Evolutionary conservation across 2,329 filamentous ascomycete species (phyloP).

Genomic region (Colletotrichum cuscutae): DNA sequence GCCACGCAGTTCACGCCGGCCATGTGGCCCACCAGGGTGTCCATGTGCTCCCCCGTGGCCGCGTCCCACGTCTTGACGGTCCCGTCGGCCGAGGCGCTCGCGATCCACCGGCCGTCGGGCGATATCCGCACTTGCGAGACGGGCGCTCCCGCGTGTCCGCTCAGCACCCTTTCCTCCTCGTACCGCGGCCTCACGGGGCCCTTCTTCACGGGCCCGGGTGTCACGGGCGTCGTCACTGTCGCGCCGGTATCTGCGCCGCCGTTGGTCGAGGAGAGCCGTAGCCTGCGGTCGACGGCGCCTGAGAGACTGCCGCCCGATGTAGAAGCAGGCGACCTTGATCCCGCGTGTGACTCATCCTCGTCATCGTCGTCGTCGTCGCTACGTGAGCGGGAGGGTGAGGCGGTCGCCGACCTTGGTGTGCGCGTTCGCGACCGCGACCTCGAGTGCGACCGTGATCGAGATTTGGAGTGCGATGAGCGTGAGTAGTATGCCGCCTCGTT

Average conservation of each 20-base stretch:
- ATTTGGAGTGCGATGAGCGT: slow-evolving; percentile 35
- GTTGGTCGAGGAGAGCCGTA: slow-evolving; percentile 37
- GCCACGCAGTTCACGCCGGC: slow-evolving; percentile 91
- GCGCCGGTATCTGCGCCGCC: slow-evolving; percentile 41
- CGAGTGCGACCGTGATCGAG: slow-evolving; percentile 38
- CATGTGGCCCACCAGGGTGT: slow-evolving; percentile 92
- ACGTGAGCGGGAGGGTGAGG: slow-evolving; percentile 41
- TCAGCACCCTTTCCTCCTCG: slow-evolving; percentile 65
- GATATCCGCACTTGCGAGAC: slow-evolving; percentile 91
- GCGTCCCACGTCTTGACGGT: slow-evolving; percentile 94
- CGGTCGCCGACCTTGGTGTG: slow-evolving; percentile 35
- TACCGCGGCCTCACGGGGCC: slow-evolving; percentile 27
- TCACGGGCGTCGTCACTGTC: slow-evolving; percentile 35
- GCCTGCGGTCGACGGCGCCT: slow-evolving; percentile 29
- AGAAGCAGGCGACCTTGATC: slow-evolving; percentile 44
- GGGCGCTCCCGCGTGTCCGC: slow-evolving; percentile 77
- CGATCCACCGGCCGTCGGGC: slow-evolving; percentile 89
- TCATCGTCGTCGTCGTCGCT: slow-evolving; percentile 34
- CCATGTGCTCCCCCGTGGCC: slow-evolving; percentile 78
- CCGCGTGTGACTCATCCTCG: slow-evolving; percentile 40
- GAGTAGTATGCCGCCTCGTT: slow-evolving; percentile 37
- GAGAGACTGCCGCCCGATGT: slow-evolving; percentile 40
- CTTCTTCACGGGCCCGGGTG: slow-evolving; percentile 36
- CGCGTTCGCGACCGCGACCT: slow-evolving; percentile 37
- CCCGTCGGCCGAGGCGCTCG: slow-evolving; percentile 88